A percentile compares a stretch with the other conserved stretches of the same genome.
phyloP scores from a whole-genome alignment of 1,284 basidiomycete genomes.

The Rhodotorula sp. region DNA sequence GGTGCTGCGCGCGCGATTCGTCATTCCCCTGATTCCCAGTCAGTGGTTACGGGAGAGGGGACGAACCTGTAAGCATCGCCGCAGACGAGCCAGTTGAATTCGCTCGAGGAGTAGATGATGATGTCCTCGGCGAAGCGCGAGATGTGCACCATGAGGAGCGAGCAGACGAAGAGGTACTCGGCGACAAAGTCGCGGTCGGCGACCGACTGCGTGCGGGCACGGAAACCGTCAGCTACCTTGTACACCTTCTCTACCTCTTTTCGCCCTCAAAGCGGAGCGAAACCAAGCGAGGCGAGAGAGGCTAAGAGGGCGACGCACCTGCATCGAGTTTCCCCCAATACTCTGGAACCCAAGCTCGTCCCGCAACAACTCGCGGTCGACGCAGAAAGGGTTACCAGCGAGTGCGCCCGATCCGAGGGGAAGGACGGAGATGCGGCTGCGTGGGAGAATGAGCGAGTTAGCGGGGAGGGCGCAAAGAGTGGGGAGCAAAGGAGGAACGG shows the following conservation, averaged over 20 bases:
- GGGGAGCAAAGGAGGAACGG: no score
- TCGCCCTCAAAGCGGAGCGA: neutral
- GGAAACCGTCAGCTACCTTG: neutral
- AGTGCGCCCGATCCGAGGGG: slow-evolving; percentile 92
- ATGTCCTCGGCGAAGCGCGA: slow-evolving; percentile 94
- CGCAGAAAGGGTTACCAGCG: slow-evolving; percentile 90
- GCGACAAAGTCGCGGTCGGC: slow-evolving; percentile 95
- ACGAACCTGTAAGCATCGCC: slow-evolving; percentile 90
- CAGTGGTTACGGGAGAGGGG: no score
- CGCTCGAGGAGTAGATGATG: slow-evolving; percentile 92
- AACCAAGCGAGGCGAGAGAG: neutral
- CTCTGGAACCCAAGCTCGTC: slow-evolving; percentile 78
- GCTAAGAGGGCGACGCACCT: slow-evolving; percentile 50
- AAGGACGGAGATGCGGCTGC: slow-evolving; percentile 77
- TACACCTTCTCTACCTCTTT: neutral
- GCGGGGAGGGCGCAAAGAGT: slow-evolving; percentile 14
- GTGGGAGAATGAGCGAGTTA: neutral
- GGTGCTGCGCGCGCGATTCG: no score
- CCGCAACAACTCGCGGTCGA: slow-evolving; percentile 85
- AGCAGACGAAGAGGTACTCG: slow-evolving; percentile 96
- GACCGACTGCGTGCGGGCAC: slow-evolving; percentile 58
- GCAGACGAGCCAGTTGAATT: slow-evolving; percentile 90
- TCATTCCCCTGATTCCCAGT: no score
- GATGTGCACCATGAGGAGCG: slow-evolving; percentile 86
- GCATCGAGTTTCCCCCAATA: slow-evolving; percentile 87